Base-by-base conservation (phyloP, 2,329 filamentous ascomycete genomes). In the Xylaria multiplex region DNA sequence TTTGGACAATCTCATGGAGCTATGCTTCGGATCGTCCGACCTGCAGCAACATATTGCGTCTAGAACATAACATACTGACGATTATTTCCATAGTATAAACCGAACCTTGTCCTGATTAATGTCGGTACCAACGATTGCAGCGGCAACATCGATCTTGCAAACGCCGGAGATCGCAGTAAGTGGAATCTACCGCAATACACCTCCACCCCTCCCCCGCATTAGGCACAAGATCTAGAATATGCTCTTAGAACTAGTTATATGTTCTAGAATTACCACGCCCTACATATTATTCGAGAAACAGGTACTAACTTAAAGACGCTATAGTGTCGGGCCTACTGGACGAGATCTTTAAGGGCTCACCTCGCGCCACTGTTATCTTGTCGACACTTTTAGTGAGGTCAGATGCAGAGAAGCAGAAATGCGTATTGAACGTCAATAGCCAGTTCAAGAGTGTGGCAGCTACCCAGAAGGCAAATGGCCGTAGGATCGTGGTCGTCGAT, bases 41-140 rank as follows among this genome's bases (percentile, higher is more conserved):
- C 4, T 22, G 7, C 8, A 14, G 7, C 8, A 9, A 6, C 14
- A 46, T 22, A 46, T 24, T 37, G 37, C 14, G 14, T 35, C 8
- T n/a, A 30, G 3, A n/a, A 56, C 30, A 8, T 32, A 3, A 30
- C 30, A 58, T 37, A n/a, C 60, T 67, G 11, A 64, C 35, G 22
- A 6, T 35, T 30, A 8, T 40, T 3, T 11, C 37, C 48, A 3
- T 24, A 69, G 35, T 72, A 74, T 59, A 71, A 72, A 64, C 80
- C 81, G 0, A 78, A 81, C 59, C 30, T 81, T 13, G 72, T 81
- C 48, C 69, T 79, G 7, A 64, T 82, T 63, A 80, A 81, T 62
- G 76, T 72, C 7, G 80, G 80, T 1, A 79, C 79, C 14, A 81
- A 81, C 65, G 80, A 82, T 67, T 79, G 78, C 68, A 65, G 74